Percentiles rank a stretch among this genome's conserved stretches.
Evolutionary conservation across 495 filamentous ascomycete species (phyloP).

Genomic region (Neurospora sp.): DNA sequence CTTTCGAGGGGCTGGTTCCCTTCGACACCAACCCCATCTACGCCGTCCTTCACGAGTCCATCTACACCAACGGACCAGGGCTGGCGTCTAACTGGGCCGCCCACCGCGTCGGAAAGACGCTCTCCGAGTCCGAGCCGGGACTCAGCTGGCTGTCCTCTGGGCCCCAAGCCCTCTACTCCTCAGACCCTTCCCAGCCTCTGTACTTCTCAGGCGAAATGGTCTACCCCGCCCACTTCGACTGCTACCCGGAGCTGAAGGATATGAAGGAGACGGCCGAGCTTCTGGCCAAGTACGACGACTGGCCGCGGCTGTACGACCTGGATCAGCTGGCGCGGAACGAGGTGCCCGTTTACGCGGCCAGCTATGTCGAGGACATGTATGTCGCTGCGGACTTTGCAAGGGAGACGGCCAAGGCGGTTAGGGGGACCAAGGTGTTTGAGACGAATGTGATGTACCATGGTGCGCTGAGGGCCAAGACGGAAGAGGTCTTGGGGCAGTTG

Average conservation of each 20-base stretch:
- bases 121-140: constrained; percentile 21
- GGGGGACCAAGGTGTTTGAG: constrained; percentile 66
- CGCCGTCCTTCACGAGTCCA: constrained; percentile 73
- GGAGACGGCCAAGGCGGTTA: constrained; percentile 66
- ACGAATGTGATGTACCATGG: constrained; percentile 86
- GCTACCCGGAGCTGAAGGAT: constrained; percentile 58
- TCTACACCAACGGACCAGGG: constrained; percentile 55
- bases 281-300: constrained; percentile 54
- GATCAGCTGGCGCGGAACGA: constrained; percentile 62
- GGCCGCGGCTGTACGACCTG: constrained; percentile 68
- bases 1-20: constrained; percentile 51
- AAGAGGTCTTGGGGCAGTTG: constrained; percentile 61
- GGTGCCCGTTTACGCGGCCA: constrained; percentile 81
- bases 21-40: constrained; percentile 76
- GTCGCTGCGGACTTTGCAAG: constrained; percentile 66
- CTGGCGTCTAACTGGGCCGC: constrained; percentile 41
- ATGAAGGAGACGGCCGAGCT: constrained; percentile 56
- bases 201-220: constrained; percentile 92
- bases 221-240: constrained; percentile 70
- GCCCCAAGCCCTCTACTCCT: constrained; percentile 7
- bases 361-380: constrained; percentile 91
- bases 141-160: constrained; percentile 24
- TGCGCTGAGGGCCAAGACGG: constrained; percentile 58
- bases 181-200: constrained; percentile 40
- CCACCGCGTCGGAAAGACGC: constrained; percentile 26